Evolutionary conservation across 371 early-diverging fungal species (phyloP), one percentile per base, ranked within the genome.

Genomic region (Mucor lusitanicus): DNA sequence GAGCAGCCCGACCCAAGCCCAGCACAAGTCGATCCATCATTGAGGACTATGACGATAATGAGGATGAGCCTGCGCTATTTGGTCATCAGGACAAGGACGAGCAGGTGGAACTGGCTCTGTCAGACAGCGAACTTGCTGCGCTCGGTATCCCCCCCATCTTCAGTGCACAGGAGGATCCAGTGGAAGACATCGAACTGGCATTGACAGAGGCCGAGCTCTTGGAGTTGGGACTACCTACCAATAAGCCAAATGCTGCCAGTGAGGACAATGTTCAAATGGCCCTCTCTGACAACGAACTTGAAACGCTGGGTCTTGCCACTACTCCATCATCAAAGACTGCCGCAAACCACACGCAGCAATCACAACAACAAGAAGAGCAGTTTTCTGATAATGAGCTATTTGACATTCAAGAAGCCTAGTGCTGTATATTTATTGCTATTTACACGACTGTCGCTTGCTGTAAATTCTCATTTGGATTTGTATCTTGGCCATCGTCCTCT

Each of bases 401-500:
- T 12, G 25, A 56, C 33, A 56, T 56, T 33, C 28, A 56, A 19
- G 56, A 32, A 19, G 56, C 56, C 25, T 56, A 9, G 11, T 13
- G 13, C 8, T 54, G n/a, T n/a, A n/a, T n/a, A 54, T 54, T 50
- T 48, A 40, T 40, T 40, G 40, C 17, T n/a, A 28, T 37, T 37
- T 63, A 63, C 63, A 63, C 28, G 28, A 63, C 54, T 15, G 63
- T 64, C 12, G 46, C 58, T 59, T 65, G 58, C 17, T 57, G 37
- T 37, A 58, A 32, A 25, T 27, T 25, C n/a, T 58, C 48, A 15
- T 23, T 42, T 27, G 30, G 35, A 30, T 59, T 58, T 21, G 33
- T 11, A 37, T 65, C 64, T 17, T 58, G 50, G 11, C 8, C 72
- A 69, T 81, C 81, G 53, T 81, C 81, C 40, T 67, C 73, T 12